Base-by-base conservation (phyloP, 306 rosid genomes). In the Clitoria ternatea region DNA sequence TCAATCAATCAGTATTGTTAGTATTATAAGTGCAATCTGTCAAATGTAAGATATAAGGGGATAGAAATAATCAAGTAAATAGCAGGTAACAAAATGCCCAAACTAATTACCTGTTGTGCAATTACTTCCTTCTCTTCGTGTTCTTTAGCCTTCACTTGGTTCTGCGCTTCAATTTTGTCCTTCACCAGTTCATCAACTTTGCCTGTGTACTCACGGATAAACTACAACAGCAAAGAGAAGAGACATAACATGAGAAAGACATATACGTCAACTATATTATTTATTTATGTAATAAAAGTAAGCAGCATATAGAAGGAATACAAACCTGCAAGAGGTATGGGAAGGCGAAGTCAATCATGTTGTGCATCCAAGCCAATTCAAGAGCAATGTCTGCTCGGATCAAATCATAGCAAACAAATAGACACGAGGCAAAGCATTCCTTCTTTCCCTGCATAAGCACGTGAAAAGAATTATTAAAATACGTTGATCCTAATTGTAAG, bases 401-500 rank as follows among this genome's bases (percentile, higher is more conserved):
- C 71, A 95, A 79, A 82, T 95, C 99, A 23, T 95, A 95, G 66
- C 99, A 91, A 67, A 95, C 99, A 79, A 91, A 95, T 79, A 95
- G 92, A 75, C 99, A 91, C 7, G 99, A 89, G 11, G 99, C 99
- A 70, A 89, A 91, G 85, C 97, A 95, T 80, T 95, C 99, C 82
- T 95, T 95, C 96, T 91, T 95, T 80, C 96, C 97, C 99, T 95
- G 95, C 75, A 84, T 30, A 48, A 23, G 39, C 75, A 79, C 4
- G 72, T 12, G 55, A 7, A 66, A 72, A 57, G 7, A 42, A 12
- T 18, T 81, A 49, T 72, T 33, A 24, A 63, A 53, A 70, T 43
- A 61, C 15, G 45, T 42, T 7, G 43, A 36, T 29, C 18, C 29
- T 22, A 33, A 60, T 18, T 32, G 22, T 36, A 44, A 6, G 56